Base-by-base conservation (phyloP, 176 grass and related monocot species). In the Aegilops longissima region DNA sequence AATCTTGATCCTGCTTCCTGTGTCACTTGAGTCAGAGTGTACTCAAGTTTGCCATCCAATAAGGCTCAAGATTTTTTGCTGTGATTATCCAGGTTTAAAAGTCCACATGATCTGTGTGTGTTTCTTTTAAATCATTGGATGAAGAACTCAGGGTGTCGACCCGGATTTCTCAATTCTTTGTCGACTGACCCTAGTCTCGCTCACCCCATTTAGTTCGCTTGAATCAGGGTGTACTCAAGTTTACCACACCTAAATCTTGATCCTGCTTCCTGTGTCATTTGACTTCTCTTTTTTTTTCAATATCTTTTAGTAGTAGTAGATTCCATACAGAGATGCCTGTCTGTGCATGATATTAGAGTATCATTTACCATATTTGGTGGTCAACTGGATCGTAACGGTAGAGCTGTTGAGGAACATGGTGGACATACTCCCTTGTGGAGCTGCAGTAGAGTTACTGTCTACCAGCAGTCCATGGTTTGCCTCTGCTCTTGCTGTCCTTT, bases 371-470 rank as follows among this genome's bases (percentile, higher is more conserved):
- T 54, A 2, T 5, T 56, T 8, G 23, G 44, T 8, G 34, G 25
- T 73, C 81, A 89, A 65, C 56, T 84, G 59, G 31, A 23, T 3
- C 4, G 12, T 24, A 73, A 24, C 75, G 73, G 45, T 35, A 66
- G 51, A 77, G 25, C 61, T 82, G 72, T 70, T 78, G 11, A n/a
- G 16, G 23, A 45, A 52, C 58, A 20, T 35, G 70, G 6, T 62
- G 21, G 34, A 79, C 42, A 79, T 51, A 38, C 25, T 52, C 49
- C 66, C 34, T 69, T 76, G 31, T 65, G 33, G 23, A 84, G 47
- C 45, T 42, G 49, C 36, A 70, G 79, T 74, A 51, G 56, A 59
- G 66, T 82, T 77, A 77, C 31, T 68, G 64, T 81, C 77, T 61
- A 61, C 44, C 68, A 75, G 47, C 47, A 67, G 25, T 76, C n/a